These are phyloP conservation scores for Dipteronia dyeriana DNA, from an alignment of 345 rosid genomes.

Conservation along the genomic window DNA sequence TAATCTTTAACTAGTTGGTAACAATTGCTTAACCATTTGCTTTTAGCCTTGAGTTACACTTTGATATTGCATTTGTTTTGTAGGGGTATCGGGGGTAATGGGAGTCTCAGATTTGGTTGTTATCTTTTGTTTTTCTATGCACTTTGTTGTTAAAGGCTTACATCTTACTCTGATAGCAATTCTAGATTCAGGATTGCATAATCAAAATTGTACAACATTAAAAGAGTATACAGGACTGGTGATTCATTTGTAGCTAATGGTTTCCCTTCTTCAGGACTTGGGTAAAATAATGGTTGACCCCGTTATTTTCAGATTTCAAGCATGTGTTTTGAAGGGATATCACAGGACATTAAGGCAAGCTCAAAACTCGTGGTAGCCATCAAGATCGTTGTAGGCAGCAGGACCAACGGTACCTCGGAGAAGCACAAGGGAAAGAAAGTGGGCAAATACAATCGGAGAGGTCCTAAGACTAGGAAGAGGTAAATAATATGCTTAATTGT, in stretches of 20 bases:
- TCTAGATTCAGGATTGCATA: slow-evolving; percentile 41
- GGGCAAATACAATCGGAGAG: slow-evolving; percentile 46
- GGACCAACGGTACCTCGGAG: slow-evolving; percentile 30
- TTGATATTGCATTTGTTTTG: too few relatives aligned
- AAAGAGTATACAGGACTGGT: slow-evolving; percentile 36
- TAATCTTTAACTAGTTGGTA: too few relatives aligned
- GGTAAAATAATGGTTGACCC: too few relatives aligned
- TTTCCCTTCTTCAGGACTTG: too few relatives aligned
- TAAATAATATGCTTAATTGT: slow-evolving; percentile 20
- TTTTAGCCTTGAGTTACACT: too few relatives aligned
- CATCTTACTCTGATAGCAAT: slow-evolving; percentile 33
- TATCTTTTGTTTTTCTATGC: background rate
- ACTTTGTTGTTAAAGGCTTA: background rate
- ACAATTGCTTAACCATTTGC: too few relatives aligned
- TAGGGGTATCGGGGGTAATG: background rate
- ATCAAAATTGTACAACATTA: slow-evolving; percentile 28
- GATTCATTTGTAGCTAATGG: slow-evolving; percentile 43
- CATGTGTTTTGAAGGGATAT: too few relatives aligned
- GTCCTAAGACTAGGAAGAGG: slow-evolving; percentile 53
- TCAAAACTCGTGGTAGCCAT: slow-evolving; percentile 33
- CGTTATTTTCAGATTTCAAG: too few relatives aligned
- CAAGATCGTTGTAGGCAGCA: too few relatives aligned
- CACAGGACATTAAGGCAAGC: too few relatives aligned
- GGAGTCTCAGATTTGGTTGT: background rate
- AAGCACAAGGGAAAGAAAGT: slow-evolving; percentile 44